phyloP scores from a whole-genome alignment of 192 early-diverging fungal genomes.

The Backusella psychrophila region DNA sequence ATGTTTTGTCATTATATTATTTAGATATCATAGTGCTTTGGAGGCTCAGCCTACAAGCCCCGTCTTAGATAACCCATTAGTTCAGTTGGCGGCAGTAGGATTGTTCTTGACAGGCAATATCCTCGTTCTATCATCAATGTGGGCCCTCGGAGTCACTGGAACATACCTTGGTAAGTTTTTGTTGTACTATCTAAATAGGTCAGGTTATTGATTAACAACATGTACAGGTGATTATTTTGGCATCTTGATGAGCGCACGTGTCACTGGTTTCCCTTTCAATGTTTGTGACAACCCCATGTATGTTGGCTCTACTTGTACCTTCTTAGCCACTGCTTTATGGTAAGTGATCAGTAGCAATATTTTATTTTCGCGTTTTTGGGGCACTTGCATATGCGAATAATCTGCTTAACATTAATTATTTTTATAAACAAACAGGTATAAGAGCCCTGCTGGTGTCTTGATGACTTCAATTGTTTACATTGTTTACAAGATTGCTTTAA shows the following conservation, averaged over 20 bases:
- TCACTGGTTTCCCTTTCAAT: conserved; percentile 92
- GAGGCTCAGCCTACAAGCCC: conserved; percentile 61
- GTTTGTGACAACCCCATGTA: conserved; percentile 96
- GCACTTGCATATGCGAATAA: too few relatives aligned
- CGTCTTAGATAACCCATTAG: conserved; percentile 41
- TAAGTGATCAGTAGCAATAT: conserved; percentile 31
- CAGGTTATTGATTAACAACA: background rate
- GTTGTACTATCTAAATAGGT: background rate
- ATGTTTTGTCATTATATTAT: background rate
- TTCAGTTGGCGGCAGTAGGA: conserved; percentile 47
- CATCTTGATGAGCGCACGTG: conserved; percentile 81
- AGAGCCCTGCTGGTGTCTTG: conserved; percentile 70
- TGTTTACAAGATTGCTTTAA: conserved; percentile 73
- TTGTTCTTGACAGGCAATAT: conserved; percentile 64
- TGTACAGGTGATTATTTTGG: conserved; percentile 88
- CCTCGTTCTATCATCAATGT: conserved; percentile 84
- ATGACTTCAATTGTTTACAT: conserved; percentile 69
- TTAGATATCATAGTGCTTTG: conserved; percentile 68
- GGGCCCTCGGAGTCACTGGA: conserved; percentile 81
- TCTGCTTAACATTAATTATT: background rate
- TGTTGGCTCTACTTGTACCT: conserved; percentile 83
- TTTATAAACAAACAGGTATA: conserved; percentile 42
- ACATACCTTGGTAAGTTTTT: conserved; percentile 76
- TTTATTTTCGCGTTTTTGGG: background rate
- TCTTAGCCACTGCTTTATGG: conserved; percentile 83